Evolutionary conservation across 148 eudicot genomes (phyloP).

Genomic region (Beta vulgaris): DNA sequence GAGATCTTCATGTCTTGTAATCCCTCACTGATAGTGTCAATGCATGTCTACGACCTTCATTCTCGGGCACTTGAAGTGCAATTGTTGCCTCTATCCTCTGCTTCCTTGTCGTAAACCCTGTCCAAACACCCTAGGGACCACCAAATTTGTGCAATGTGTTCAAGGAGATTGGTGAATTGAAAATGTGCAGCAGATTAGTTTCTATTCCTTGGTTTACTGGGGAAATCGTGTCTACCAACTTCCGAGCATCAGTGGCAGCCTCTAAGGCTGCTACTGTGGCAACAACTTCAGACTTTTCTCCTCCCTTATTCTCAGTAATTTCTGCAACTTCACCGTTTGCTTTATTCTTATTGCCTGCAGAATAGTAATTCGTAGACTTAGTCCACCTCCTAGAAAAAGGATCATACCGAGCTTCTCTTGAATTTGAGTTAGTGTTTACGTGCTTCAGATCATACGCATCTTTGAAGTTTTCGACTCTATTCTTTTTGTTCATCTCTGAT

Average conservation of each 20-base stretch:
- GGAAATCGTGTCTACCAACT: conserved; percentile 91
- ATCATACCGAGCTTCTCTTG: conserved; percentile 95
- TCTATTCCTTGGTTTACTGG: conserved; percentile 90
- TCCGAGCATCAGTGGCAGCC: conserved; percentile 92
- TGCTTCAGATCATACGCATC: conserved; percentile 83
- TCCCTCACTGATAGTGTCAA: conserved; percentile 83
- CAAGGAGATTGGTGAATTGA: conserved; percentile 81
- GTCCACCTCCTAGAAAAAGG: conserved; percentile 99
- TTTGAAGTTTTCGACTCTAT: conserved; percentile 86
- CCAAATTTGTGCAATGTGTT: conserved; percentile 65
- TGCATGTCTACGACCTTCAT: conserved; percentile 91
- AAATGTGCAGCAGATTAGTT: conserved; percentile 59
- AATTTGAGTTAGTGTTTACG: conserved; percentile 48
- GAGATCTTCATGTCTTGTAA: conserved; percentile 70
- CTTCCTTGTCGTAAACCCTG: conserved; percentile 86
- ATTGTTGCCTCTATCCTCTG: conserved; percentile 74
- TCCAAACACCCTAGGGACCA: conserved; percentile 70
- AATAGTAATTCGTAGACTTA: conserved; percentile 76
- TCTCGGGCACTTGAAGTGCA: conserved; percentile 73
- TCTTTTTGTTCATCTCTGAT: conserved; percentile 88
- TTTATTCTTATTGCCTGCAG: conserved; percentile 39
- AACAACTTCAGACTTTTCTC: conserved; percentile 39
- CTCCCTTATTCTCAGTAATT: conserved; percentile 24
- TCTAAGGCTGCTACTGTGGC: conserved; percentile 84
- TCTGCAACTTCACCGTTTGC: conserved; percentile 25